Base-by-base conservation (phyloP, 305 asterid genomes). In the Fraxinus latifolia region DNA sequence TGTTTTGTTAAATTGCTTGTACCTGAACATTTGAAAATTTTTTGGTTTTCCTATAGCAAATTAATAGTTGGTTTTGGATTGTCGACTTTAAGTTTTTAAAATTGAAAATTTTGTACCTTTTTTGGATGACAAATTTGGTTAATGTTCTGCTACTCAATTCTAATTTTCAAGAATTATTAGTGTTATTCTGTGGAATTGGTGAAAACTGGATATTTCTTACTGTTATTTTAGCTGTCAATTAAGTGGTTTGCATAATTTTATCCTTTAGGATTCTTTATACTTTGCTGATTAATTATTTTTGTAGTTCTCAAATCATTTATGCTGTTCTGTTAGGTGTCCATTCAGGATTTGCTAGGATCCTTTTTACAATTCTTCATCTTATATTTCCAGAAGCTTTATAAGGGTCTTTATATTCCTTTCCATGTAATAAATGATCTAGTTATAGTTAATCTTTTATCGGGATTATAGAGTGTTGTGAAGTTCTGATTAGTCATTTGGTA, bases 301-400 rank as follows among this genome's bases (percentile, higher is more conserved):
- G 3, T 67, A 33, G 9, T 53, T 70, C 74, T 81, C 34, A 53
- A 60, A 55, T 42, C 82, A 75, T 78, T 82, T 82, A 65, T 65
- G 77, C 50, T 60, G 81, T 42, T 78, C 39, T 68, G 70, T 2
- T 47, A 6, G 55, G 15, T 50, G n/a, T 15, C 75, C 75, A 31
- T 5, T 29, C 19, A 27, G 39, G 75, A 27, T 21, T 32, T 36
- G 44, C 75, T 55, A 80, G 82, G 5, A 17, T 84, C 47, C 71
- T 27, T 39, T 60, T 70, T 7, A 36, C 19, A 34, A 68, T 29
- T 23, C 44, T 33, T 19, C 6, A 44, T 74, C 27, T 62, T 83
- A 0, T 70, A 39, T 50, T 23, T 25, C 8, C 50, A 17, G 71
- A 50, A 81, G 34, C 36, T 80, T 58, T 34, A n/a, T 25, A 77